Evolutionary conservation across 371 early-diverging fungal species (phyloP), one percentile per base, ranked within the genome.

Genomic region (Actinomucor elegans): DNA sequence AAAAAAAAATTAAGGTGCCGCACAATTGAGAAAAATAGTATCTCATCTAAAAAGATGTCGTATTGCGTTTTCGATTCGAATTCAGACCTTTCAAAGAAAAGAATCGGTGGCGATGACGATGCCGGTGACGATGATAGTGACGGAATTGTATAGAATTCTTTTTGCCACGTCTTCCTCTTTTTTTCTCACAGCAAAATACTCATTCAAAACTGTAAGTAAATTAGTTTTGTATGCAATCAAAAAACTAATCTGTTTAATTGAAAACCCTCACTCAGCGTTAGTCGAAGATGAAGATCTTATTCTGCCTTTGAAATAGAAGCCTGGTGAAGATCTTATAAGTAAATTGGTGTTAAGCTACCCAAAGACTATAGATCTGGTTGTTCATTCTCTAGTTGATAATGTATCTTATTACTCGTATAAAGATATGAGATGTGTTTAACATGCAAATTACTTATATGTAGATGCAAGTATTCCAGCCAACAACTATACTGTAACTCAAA

Each of bases 381-480:
- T 57, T 40, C 50, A 29, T 44, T 48, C 48, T 56, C 24, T 56
- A 48, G 15, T 48, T 57, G 49, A 50, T 48, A 57, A n/a, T 49
- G 26, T 35, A 43, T 57, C 33, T 43, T 48, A 57, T 49, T 34
- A 34, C 42, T 48, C 14, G 49, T 48, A 20, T 48, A 38, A 43
- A 55, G 20, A 55, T 55, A 14, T 17, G 26, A 20, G 45, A 46
- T 40, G 12, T 55, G 32, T 54, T 31, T 54, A 47, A 54, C 43
- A 43, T 34, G 3, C 18, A 44, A 27, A 41, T 5, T 21, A 15
- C 47, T 15, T 28, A 32, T 54, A 44, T n/a, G n/a, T n/a, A n/a
- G 37, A 45, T 45, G 18, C 45, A 53, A 28, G 29, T 53, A 20
- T 37, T 36, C 46, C 54, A 40, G 29, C 42, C 42, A 33, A 55